These are phyloP conservation scores for Cryptosporidium bovis DNA, from an alignment of 169 alveolate genomes.

Conservation along the genomic window DNA sequence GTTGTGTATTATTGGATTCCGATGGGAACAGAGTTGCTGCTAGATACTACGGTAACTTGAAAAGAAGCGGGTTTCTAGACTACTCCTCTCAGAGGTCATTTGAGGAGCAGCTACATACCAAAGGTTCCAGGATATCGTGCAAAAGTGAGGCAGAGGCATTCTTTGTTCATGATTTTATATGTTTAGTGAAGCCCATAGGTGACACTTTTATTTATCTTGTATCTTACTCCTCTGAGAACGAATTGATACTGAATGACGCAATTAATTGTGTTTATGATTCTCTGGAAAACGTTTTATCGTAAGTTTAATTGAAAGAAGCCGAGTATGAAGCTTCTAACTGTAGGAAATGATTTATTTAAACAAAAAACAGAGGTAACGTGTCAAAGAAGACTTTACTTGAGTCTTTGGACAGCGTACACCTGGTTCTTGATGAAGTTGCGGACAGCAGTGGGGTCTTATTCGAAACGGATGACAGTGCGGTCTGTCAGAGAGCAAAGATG, in stretches of 20 bases:
- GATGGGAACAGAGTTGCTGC: conserved; percentile 63
- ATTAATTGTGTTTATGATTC: conserved; percentile 44
- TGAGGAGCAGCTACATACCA: conserved; percentile 32
- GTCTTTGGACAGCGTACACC: conserved; percentile 35
- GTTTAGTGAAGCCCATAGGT: conserved; percentile 32
- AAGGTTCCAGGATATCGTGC: conserved; percentile 38
- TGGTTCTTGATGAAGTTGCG: conserved; percentile 58
- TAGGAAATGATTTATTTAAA: not conserved
- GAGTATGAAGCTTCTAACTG: not conserved
- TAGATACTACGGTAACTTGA: conserved; percentile 44
- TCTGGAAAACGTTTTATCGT: conserved; percentile 27
- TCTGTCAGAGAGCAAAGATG: conserved; percentile 67
- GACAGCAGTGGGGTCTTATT: conserved; percentile 62
- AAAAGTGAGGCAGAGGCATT: conserved; percentile 63
- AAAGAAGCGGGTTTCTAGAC: conserved; percentile 2
- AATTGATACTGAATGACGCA: conserved; percentile 33
- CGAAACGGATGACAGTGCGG: conserved; percentile 60
- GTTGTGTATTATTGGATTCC: conserved; percentile 50
- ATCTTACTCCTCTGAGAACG: conserved; percentile 49
- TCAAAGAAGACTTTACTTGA: conserved; percentile 53
- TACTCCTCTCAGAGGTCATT: conserved; percentile 20
- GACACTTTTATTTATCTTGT: conserved; percentile 50
- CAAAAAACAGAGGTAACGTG: conserved; percentile 41
- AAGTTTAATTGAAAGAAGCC: not conserved
- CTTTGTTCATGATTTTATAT: conserved; percentile 40